Evolutionary conservation across 176 grass and related monocot species (phyloP).

Genomic region (Zea mays): Zm-B73-REFERENCE-NAM-5.0 NC_050098.1:177342501-177343000

Average conservation of each 20-base stretch:
- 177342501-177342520: constrained; percentile 1
- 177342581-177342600: background rate
- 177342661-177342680: constrained; percentile 23
- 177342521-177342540: constrained; percentile 17
- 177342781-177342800: constrained; percentile 1
- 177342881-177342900: background rate
- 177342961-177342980: background rate
- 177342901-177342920: background rate
- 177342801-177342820: background rate
- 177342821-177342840: background rate
- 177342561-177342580: constrained; percentile 16
- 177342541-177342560: background rate
- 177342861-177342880: background rate
- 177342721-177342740: background rate
- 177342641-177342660: constrained; percentile 35
- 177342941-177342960: background rate
- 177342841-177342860: background rate
- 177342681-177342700: constrained; percentile 2
- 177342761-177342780: background rate
- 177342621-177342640: constrained; percentile 2
- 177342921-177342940: background rate
- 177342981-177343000: background rate
- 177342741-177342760: background rate
- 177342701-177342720: background rate
- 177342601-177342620: background rate